phyloP scores from a whole-genome alignment of 1,284 basidiomycete species.

The Papiliotrema flavescens region DNA sequence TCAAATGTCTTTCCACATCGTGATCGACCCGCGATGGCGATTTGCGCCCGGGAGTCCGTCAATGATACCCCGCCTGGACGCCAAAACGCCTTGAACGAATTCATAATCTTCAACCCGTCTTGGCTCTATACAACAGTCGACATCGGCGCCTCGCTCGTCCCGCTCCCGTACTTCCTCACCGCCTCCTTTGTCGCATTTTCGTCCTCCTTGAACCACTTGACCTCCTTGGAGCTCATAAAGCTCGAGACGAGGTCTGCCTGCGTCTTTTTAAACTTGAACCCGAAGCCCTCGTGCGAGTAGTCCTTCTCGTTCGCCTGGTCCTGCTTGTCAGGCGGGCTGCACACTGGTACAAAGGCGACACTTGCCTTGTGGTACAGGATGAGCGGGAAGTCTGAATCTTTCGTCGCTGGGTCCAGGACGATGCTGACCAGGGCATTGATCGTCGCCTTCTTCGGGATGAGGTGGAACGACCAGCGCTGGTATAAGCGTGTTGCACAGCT shows the following conservation, averaged over 20 bases:
- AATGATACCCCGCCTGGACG: too few relatives aligned
- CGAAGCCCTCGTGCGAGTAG: conserved; percentile 38
- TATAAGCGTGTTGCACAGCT: not conserved
- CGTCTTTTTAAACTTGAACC: conserved; percentile 35
- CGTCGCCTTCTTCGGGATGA: conserved; percentile 31
- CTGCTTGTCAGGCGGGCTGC: conserved; percentile 1
- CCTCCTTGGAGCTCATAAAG: conserved; percentile 25
- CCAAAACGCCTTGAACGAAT: too few relatives aligned
- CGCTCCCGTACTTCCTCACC: conserved; percentile 30
- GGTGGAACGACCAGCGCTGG: conserved; percentile 34
- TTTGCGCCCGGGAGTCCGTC: not conserved
- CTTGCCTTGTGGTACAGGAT: conserved; percentile 33
- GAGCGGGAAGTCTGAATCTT: conserved; percentile 36
- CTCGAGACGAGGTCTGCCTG: conserved; percentile 31
- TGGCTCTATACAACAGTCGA: conserved; percentile 11
- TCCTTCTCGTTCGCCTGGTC: conserved; percentile 35
- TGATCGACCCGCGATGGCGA: not conserved
- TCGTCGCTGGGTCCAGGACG: conserved; percentile 33
- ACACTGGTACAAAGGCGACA: not conserved
- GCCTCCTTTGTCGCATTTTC: conserved; percentile 28
- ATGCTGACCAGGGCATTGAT: conserved; percentile 37
- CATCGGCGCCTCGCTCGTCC: conserved; percentile 25
- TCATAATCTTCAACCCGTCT: not conserved
- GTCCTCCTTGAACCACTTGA: conserved; percentile 35
- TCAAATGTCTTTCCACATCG: not conserved